Percentiles rank a stretch among this genome's conserved stretches.
phyloP scores from a whole-genome alignment of 2,329 filamentous ascomycete species.

The Penicillium sp. region DNA sequence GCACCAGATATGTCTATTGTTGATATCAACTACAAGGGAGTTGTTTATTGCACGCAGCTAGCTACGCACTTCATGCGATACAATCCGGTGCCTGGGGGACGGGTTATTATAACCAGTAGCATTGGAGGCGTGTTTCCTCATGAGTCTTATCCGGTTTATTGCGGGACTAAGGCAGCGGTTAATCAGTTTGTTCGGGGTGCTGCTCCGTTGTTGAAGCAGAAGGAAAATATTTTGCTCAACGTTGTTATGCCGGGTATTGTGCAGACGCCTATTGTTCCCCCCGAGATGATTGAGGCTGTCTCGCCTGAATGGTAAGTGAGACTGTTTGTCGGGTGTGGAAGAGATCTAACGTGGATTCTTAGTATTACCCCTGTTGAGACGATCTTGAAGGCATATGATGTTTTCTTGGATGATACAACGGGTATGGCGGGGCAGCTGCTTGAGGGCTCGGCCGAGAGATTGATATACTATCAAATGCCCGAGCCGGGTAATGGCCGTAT shows the following conservation, averaged over 20 bases:
- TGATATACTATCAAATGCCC: conserved; percentile 39
- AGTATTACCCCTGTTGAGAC: conserved; percentile 46
- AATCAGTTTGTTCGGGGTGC: conserved; percentile 43
- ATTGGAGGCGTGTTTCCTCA: conserved; percentile 49
- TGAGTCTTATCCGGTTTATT: conserved; percentile 50
- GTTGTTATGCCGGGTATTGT: conserved; percentile 52
- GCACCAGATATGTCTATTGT: conserved; percentile 49
- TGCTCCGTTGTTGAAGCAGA: conserved; percentile 43
- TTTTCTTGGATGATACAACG: conserved; percentile 48
- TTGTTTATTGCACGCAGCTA: conserved; percentile 52
- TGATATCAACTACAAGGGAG: conserved; percentile 54
- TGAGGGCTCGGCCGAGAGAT: conserved; percentile 48
- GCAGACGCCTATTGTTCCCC: conserved; percentile 48
- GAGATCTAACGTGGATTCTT: not conserved
- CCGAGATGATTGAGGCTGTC: conserved; percentile 46
- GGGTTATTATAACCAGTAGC: conserved; percentile 48
- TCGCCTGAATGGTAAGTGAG: conserved; percentile 29
- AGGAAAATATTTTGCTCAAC: conserved; percentile 53
- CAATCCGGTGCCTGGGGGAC: conserved; percentile 46
- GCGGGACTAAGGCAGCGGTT: conserved; percentile 53
- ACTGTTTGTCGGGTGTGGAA: not conserved
- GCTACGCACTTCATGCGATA: conserved; percentile 57
- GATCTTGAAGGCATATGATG: conserved; percentile 48
- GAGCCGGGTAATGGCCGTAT: conserved; percentile 44
- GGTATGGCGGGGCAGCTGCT: conserved; percentile 45